phyloP scores from a whole-genome alignment of 768 basidiomycete genomes.

The Phylloporus sp. region DNA sequence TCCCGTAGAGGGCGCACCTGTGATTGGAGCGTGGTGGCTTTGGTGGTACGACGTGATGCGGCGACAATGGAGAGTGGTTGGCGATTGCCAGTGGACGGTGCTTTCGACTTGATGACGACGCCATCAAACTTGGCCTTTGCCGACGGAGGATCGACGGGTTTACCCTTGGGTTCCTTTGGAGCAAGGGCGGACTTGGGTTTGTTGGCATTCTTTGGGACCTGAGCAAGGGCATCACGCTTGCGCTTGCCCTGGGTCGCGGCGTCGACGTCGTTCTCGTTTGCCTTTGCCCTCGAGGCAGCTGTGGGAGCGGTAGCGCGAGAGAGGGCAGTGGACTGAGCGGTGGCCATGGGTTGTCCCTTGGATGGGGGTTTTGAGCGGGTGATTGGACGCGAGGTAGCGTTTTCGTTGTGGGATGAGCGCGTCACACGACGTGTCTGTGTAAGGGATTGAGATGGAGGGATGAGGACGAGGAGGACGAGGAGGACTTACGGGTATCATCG shows the following conservation, averaged over 20 bases:
- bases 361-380: conserved; percentile 58
- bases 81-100: conserved; percentile 32
- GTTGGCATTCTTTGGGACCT: conserved; percentile 55
- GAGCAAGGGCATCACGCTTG: conserved; percentile 71
- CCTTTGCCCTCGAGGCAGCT: conserved; percentile 35
- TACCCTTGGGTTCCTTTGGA: conserved; percentile 45
- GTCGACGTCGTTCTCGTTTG: conserved; percentile 42
- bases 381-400: conserved; percentile 58
- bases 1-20: conserved; percentile 24
- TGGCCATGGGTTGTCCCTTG: conserved; percentile 32
- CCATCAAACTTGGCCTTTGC: conserved; percentile 54
- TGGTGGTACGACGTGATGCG: conserved; percentile 37
- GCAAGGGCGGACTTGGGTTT: conserved; percentile 36
- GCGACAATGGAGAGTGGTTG: conserved; percentile 54
- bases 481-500: conserved; percentile 41
- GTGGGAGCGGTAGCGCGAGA: conserved; percentile 39
- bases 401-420: conserved; percentile 57
- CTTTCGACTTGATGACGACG: conserved; percentile 55
- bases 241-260: conserved; percentile 54
- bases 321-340: conserved; percentile 32
- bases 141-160: conserved; percentile 41
- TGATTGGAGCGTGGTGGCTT: conserved; percentile 20
- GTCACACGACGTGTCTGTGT: conserved; percentile 60
- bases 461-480: no score
- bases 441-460: not conserved